phyloP scores from a whole-genome alignment of 2,329 filamentous ascomycete species.

The Xylaria arbuscula region DNA sequence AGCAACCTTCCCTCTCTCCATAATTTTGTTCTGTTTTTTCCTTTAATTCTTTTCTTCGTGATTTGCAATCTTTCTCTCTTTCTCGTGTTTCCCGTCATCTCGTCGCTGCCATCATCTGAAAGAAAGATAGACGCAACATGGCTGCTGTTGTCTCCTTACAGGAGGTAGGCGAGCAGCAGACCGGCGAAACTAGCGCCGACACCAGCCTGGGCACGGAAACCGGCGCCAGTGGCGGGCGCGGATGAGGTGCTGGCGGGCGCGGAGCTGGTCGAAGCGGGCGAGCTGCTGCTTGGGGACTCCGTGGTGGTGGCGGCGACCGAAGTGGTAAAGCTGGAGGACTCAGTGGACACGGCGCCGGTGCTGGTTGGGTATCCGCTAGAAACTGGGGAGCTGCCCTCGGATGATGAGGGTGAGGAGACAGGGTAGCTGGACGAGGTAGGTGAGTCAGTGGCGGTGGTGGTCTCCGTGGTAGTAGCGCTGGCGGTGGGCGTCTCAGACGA shows the following conservation, averaged over 20 bases:
- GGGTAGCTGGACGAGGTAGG: conserved; percentile 24
- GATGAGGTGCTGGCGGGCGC: conserved; percentile 19
- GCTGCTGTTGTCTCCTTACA: conserved; percentile 34
- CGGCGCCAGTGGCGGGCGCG: conserved; percentile 34
- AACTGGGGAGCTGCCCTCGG: conserved; percentile 2
- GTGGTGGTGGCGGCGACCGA: conserved; percentile 23
- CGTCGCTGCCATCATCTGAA: neutral
- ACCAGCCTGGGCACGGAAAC: conserved; percentile 29
- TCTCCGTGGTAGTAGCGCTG: neutral
- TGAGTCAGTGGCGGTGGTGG: conserved; percentile 7
- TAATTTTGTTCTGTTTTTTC: neutral
- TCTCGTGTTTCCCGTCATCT: conserved; percentile 20
- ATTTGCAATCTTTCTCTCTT: conserved; percentile 12
- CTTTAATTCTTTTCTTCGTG: neutral
- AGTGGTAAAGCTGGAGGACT: conserved; percentile 22
- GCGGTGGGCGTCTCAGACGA: conserved; percentile 7
- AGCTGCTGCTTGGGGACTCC: conserved; percentile 23
- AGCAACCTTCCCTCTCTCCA: neutral
- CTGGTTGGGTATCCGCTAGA: conserved; percentile 20
- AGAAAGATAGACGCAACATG: neutral
- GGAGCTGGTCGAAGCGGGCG: conserved; percentile 3
- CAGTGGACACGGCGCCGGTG: conserved; percentile 13
- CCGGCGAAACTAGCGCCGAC: conserved; percentile 39
- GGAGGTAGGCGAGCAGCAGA: conserved; percentile 41
- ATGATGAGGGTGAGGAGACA: conserved; percentile 13